These are phyloP conservation scores for Termitomyces sp. DNA, from an alignment of 768 basidiomycete genomes.

Conservation along the genomic window DNA sequence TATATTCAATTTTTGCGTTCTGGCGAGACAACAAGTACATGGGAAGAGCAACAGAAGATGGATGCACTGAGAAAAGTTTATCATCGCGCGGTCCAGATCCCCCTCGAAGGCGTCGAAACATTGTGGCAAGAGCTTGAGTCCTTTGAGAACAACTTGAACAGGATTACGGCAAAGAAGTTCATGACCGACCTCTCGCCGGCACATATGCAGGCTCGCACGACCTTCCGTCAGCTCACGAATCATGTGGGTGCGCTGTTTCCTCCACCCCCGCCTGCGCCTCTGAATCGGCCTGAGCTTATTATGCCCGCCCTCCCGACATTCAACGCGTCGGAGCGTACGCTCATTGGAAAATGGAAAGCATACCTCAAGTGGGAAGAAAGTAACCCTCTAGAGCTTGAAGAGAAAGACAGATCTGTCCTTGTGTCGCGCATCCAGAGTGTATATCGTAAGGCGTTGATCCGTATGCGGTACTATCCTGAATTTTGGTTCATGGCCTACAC, in stretches of 20 bases:
- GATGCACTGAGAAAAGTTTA: slow-evolving; percentile 88
- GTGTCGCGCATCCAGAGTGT: slow-evolving; percentile 71
- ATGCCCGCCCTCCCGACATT: slow-evolving; percentile 73
- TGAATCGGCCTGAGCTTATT: slow-evolving; percentile 45
- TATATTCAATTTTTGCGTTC: slow-evolving; percentile 86
- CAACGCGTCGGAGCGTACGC: slow-evolving; percentile 60
- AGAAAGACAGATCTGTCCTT: slow-evolving; percentile 65
- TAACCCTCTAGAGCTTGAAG: slow-evolving; percentile 91
- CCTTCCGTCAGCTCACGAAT: slow-evolving; percentile 73
- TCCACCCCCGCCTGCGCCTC: slow-evolving; percentile 15
- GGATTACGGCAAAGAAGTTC: slow-evolving; percentile 95
- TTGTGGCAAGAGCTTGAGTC: slow-evolving; percentile 95
- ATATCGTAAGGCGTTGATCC: slow-evolving; percentile 83
- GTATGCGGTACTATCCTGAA: slow-evolving; percentile 93
- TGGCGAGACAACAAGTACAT: slow-evolving; percentile 77
- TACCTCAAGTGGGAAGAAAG: slow-evolving; percentile 95
- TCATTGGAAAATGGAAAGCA: slow-evolving; percentile 83
- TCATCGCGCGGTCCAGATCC: slow-evolving; percentile 91
- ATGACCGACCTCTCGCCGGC: slow-evolving; percentile 87
- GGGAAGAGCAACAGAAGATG: slow-evolving; percentile 97
- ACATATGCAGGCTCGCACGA: slow-evolving; percentile 92
- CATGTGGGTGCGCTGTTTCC: slow-evolving; percentile 63
- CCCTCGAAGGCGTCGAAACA: slow-evolving; percentile 86
- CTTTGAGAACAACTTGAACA: slow-evolving; percentile 86
- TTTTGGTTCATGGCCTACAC: slow-evolving; percentile 94